Base-by-base conservation (phyloP, 495 filamentous ascomycete species). In the Aspergillus biplanus region DNA sequence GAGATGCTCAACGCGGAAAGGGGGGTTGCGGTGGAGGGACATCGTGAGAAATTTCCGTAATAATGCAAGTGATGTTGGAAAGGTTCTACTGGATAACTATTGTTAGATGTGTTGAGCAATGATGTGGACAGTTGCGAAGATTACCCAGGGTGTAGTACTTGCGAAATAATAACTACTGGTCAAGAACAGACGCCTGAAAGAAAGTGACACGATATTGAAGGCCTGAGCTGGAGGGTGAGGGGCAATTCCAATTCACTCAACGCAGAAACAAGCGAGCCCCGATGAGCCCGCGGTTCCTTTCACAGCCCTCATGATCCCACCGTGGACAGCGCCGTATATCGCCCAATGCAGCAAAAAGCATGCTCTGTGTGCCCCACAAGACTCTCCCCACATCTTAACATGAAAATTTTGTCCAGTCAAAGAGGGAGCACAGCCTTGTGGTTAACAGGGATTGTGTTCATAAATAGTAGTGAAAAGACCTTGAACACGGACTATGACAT, bases 1-100 rank as follows among this genome's bases (percentile, higher is more conserved):
- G 65, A 96, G 78, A 68, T 94, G 91, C 80, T 94, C 92, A 52
- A 90, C 92, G 64, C 90, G 85, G 78, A 92, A 94, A 16, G 92
- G 90, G 49, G 90, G 89, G 35, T 80, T 79, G 72, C 82, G 85
- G 71, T 85, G 83, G 54, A 83, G 69, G 54, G 73, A 67, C 77
- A 80, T 80, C 34, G 33, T 73, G 67, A 66, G 58, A 48, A 47
- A 33, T 16, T 47, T 52, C 33, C 27, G 16, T 32, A 1, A 55
- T 15, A 7, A 44, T 44, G 47, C 5, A 18, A 44, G 16, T 12
- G 16, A 50, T 0, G n/a, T 21, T 2, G 9, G 27, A 50, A 49
- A 49, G 8, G 21, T 4, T 15, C n/a, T 7, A 13, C 11, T 11
- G 0, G 8, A 44, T 44, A 44, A 4, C 39, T 13, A 15, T 12